Base-by-base conservation (phyloP, 345 rosid genomes). In the Moringa oleifera region DNA sequence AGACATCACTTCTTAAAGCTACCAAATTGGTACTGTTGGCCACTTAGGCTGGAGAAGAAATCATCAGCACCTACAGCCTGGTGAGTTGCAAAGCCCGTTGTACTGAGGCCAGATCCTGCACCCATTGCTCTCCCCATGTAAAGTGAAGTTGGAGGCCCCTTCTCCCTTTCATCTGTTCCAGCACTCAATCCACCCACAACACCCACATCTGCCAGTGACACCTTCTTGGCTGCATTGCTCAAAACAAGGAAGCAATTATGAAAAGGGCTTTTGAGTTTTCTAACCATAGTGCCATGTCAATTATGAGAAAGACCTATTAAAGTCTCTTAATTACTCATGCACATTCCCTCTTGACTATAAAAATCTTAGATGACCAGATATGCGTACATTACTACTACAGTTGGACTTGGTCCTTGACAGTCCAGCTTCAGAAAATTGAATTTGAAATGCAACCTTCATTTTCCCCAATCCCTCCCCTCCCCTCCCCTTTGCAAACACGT, bases 61-160 rank as follows among this genome's bases (percentile, higher is more conserved):
- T 88, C 92, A 50, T 82, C 96, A 37, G 61, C 82, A 5, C 56
- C 73, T 0, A 68, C 28, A 31, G 77, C 52, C 53, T 73, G 83
- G 28, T 87, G 33, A 47, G 84, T 58, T 52, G 79, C 41, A 47
- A 85, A 62, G 25, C 88, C 85, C 4, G 93, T 76, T 62, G 71
- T 85, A 65, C 93, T 83, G 6, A 90, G 84, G 59, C 97, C 96
- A 1, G 95, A 75, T 46, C 96, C 89, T 6, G 80, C 58, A 19
- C 95, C 96, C 96, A 91, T 91, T 0, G 99, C 93, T 78, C 88
- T 87, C 33, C 97, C 97, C 88, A 85, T 84, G 73, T 82, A 79
- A 68, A 82, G 73, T 6, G 96, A 63, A 56, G 95, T 53, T 17
- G 82, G 75, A 36, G 83, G 81, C 18, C 83, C 87, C 75, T 80